Conservation (phyloP, 2,329 filamentous ascomycete genomes). For the Scedosporium boydii region DNA sequence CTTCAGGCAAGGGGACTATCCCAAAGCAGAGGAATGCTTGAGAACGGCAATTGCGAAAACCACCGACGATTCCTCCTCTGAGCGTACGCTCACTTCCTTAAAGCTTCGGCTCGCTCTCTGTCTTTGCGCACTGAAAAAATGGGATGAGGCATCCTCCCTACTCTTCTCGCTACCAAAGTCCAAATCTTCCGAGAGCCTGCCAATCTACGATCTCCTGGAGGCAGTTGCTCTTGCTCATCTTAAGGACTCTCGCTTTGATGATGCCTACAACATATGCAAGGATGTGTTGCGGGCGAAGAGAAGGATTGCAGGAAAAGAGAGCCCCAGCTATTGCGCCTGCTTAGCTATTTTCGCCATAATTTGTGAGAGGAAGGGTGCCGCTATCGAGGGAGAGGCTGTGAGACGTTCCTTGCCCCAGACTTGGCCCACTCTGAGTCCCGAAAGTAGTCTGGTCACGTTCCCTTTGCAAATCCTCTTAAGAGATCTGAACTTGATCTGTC, state of each 20-base stretch:
- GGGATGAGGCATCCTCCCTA: neutral
- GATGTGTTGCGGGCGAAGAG: neutral
- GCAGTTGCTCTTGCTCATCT: neutral
- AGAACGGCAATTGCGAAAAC: conserved; percentile 1
- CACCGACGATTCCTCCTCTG: neutral
- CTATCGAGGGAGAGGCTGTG: neutral
- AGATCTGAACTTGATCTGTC: neutral
- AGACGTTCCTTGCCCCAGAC: neutral
- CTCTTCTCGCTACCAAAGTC: neutral
- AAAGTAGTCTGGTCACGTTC: neutral
- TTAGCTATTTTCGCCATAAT: neutral
- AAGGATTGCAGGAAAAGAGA: neutral
- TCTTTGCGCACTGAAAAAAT: neutral
- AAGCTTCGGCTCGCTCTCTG: neutral
- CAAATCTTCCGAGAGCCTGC: neutral
- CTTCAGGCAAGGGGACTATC: conserved; percentile 1
- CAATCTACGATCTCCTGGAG: neutral
- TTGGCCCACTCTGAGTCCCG: neutral
- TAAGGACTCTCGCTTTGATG: neutral
- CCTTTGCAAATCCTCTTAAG: neutral
- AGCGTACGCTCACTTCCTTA: neutral
- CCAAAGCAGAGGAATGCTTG: conserved; percentile 6
- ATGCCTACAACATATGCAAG: neutral
- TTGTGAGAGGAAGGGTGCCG: neutral
- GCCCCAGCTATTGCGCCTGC: neutral